Evolutionary conservation across 768 basidiomycete genomes (phyloP).

Genomic region (Dentipellis fragilis): DNA sequence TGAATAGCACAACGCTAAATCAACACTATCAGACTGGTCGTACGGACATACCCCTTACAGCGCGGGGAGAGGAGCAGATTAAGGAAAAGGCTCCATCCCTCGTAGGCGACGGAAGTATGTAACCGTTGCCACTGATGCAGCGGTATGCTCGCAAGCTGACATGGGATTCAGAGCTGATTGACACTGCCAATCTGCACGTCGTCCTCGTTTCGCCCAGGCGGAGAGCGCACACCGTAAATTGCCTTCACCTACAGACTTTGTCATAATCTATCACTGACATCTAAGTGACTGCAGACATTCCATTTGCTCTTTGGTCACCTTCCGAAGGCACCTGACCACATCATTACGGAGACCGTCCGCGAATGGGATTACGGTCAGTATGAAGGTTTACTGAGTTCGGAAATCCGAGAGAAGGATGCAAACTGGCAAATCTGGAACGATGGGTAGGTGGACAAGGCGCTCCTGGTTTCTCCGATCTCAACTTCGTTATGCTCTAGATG

Average conservation of each 20-base stretch:
- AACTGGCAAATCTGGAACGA: slow-evolving; percentile 82
- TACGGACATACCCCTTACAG: slow-evolving; percentile 81
- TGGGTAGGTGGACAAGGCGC: slow-evolving; percentile 38
- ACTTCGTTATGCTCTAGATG: slow-evolving; percentile 38
- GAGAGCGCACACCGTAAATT: slow-evolving; percentile 48
- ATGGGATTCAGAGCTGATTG: slow-evolving; percentile 48
- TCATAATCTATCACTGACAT: too few species aligned
- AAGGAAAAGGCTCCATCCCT: slow-evolving; percentile 50
- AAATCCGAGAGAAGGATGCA: slow-evolving; percentile 54
- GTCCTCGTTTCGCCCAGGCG: slow-evolving; percentile 81
- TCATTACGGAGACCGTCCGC: slow-evolving; percentile 53
- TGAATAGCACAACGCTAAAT: background rate
- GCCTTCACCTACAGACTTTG: background rate
- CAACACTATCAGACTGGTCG: slow-evolving; percentile 58
- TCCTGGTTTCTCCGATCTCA: background rate
- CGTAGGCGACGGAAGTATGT: slow-evolving; percentile 72
- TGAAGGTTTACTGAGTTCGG: slow-evolving; percentile 72
- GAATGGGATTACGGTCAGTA: slow-evolving; percentile 94
- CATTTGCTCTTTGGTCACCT: slow-evolving; percentile 61
- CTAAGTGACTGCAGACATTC: slow-evolving; percentile 44
- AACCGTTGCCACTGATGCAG: background rate
- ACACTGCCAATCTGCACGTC: slow-evolving; percentile 67
- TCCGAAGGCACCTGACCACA: slow-evolving; percentile 36
- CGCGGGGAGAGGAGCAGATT: slow-evolving; percentile 63
- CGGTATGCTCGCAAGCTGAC: background rate